A percentile compares a stretch with the other conserved stretches of the same genome.
These are phyloP conservation scores for Leucocoprinus birnbaumii DNA, from an alignment of 768 basidiomycete species.

Conservation along the genomic window DNA sequence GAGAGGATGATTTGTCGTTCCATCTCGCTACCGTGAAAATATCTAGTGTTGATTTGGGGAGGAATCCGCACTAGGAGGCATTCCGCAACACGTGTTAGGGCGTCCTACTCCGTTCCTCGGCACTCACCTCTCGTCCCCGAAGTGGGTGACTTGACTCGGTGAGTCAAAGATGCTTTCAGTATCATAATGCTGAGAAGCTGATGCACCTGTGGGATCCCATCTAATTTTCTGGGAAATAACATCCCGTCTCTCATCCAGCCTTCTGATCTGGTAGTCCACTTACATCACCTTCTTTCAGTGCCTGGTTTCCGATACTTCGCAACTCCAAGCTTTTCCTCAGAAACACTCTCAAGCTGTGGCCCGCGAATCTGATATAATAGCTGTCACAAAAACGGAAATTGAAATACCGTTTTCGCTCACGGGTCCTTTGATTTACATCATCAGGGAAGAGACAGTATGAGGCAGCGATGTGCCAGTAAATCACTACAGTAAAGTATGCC, in stretches of 20 bases:
- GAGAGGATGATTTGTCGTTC: too few species aligned
- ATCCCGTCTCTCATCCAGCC: background rate
- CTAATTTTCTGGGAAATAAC: background rate
- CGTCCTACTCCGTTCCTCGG: constrained; percentile 1
- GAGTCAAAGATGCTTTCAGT: background rate
- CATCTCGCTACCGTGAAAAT: too few species aligned
- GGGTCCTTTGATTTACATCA: background rate
- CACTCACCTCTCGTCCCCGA: background rate
- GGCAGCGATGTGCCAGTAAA: too few species aligned
- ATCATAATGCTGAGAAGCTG: background rate
- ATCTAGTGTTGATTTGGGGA: too few species aligned
- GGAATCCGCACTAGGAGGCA: background rate
- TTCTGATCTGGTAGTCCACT: background rate
- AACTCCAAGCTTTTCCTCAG: background rate
- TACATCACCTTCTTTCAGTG: background rate
- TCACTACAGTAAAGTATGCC: too few species aligned
- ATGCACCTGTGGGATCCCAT: background rate
- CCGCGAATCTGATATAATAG: background rate
- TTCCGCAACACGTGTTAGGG: background rate
- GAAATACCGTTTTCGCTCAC: background rate
- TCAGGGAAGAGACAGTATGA: background rate
- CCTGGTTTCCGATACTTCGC: background rate
- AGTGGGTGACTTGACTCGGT: background rate
- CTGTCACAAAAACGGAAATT: constrained; percentile 4
- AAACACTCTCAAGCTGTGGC: too few species aligned